phyloP scores from a whole-genome alignment of 83 land plant species.

The Picea abies region DNA sequence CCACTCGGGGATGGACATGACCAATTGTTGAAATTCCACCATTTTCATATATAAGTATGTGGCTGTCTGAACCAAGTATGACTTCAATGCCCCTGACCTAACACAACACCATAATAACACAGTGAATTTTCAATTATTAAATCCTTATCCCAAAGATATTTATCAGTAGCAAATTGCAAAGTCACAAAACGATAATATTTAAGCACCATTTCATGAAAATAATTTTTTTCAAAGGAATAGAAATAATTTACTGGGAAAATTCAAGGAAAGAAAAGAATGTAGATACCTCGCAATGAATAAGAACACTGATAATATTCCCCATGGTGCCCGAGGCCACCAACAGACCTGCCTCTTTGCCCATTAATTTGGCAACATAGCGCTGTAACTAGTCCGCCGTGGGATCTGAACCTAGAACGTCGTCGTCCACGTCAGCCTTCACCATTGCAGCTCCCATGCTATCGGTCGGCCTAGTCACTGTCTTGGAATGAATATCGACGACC shows the following conservation, averaged over 20 bases:
- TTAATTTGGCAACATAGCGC: too few relatives aligned
- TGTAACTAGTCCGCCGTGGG: constrained; percentile 73
- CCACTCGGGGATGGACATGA: constrained; percentile 78
- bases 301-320: too few relatives aligned
- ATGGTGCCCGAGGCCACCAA: too few relatives aligned
- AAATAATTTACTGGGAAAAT: too few relatives aligned
- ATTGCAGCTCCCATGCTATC: constrained; percentile 87
- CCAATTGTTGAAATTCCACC: constrained; percentile 98
- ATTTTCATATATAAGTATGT: constrained; percentile 91
- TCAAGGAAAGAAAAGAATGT: too few relatives aligned
- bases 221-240: too few relatives aligned
- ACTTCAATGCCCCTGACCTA: constrained; percentile 86
- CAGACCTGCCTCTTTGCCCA: too few relatives aligned
- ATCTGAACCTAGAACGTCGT: constrained; percentile 77
- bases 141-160: background rate
- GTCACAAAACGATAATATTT: background rate
- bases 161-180: background rate
- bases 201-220: too few relatives aligned
- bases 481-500: constrained; percentile 43
- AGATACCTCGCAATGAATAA: too few relatives aligned
- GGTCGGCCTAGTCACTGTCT: constrained; percentile 65
- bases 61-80: constrained; percentile 84
- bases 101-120: background rate
- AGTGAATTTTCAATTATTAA: background rate
- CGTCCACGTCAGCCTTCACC: constrained; percentile 92